phyloP scores from a whole-genome alignment of 495 filamentous ascomycete genomes.

The Apiosordaria backusii region DNA sequence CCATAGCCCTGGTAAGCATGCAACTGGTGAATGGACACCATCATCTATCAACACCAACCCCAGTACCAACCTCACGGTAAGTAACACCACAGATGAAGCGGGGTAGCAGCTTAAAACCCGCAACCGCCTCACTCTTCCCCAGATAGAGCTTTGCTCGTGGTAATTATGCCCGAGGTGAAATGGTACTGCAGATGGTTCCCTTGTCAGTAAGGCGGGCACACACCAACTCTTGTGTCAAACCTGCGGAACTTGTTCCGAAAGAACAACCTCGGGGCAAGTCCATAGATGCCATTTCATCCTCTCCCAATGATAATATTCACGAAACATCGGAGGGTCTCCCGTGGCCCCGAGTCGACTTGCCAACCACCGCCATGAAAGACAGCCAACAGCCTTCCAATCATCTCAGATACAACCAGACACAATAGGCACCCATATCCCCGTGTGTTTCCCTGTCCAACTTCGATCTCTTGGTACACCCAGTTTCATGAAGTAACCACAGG shows the following conservation, averaged over 20 bases:
- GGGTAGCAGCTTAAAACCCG: neutral
- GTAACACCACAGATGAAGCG: neutral
- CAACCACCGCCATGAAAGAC: neutral
- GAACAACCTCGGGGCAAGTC: neutral
- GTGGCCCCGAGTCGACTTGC: neutral
- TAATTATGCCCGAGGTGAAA: neutral
- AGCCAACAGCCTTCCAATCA: neutral
- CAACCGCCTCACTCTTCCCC: neutral
- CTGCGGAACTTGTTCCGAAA: neutral
- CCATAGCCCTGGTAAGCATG: neutral
- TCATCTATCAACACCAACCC: neutral
- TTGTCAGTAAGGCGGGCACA: neutral
- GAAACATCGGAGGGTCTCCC: neutral
- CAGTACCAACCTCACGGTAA: neutral
- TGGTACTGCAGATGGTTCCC: neutral
- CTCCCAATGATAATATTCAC: neutral
- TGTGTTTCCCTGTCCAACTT: no score
- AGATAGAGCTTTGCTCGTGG: neutral
- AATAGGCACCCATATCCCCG: neutral
- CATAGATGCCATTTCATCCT: neutral
- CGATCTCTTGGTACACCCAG: no score
- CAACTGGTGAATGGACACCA: neutral
- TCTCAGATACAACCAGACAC: neutral
- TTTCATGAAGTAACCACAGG: no score
- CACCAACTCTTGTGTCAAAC: neutral